These are phyloP conservation scores for Coemansia brasiliensis DNA, from an alignment of 192 early-diverging fungal genomes.

Conservation along the genomic window DNA sequence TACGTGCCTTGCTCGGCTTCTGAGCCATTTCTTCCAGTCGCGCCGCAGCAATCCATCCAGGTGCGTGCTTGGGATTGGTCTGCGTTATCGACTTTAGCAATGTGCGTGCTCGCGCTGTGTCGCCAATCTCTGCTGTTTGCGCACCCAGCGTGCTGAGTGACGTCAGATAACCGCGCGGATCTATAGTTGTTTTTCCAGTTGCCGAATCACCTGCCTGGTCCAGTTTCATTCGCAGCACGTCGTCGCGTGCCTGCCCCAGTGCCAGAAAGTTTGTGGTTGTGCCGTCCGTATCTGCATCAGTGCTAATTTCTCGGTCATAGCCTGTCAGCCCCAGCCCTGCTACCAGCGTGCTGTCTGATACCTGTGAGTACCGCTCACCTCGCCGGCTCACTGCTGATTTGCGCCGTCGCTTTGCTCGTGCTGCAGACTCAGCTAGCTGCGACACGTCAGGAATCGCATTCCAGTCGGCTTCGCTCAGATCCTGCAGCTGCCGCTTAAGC, in stretches of 20 bases:
- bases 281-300: slow-evolving; percentile 58
- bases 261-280: slow-evolving; percentile 70
- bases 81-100: slow-evolving; percentile 87
- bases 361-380: slow-evolving; percentile 52
- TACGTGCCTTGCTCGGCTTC: slow-evolving; percentile 79
- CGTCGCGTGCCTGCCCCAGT: slow-evolving; percentile 90
- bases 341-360: slow-evolving; percentile 62
- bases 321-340: slow-evolving; percentile 25
- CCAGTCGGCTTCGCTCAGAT: slow-evolving; percentile 88
- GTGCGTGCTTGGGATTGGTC: slow-evolving; percentile 94
- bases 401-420: slow-evolving; percentile 68
- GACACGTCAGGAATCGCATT: slow-evolving; percentile 65
- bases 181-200: slow-evolving; percentile 84
- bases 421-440: slow-evolving; percentile 66
- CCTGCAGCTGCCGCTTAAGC: slow-evolving; percentile 78
- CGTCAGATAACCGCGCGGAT: slow-evolving; percentile 95
- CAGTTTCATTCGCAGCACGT: slow-evolving; percentile 86
- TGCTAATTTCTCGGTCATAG: slow-evolving; percentile 53
- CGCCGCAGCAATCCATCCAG: slow-evolving; percentile 98
- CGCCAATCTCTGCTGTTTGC: slow-evolving; percentile 70
- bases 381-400: slow-evolving; percentile 35
- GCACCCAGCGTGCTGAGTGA: slow-evolving; percentile 82
- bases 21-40: slow-evolving; percentile 92
- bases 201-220: slow-evolving; percentile 90
- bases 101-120: slow-evolving; percentile 87